phyloP scores from a whole-genome alignment of 192 early-diverging fungal genomes.

The Gaertneriomyces semiglobifer region DNA sequence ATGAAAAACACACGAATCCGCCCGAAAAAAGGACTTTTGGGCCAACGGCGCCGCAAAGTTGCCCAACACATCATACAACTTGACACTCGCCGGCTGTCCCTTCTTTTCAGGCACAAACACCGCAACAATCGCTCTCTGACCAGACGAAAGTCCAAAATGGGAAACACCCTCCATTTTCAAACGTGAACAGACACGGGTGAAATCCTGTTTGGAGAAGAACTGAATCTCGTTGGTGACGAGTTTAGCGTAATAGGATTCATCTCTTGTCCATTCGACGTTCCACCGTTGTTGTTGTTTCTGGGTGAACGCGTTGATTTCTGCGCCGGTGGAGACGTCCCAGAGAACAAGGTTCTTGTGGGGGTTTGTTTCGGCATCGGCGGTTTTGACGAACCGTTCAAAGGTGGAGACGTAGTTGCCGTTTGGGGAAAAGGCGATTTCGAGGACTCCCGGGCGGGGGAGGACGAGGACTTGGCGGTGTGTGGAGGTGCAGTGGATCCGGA shows the following conservation, averaged over 20 bases:
- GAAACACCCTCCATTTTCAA: constrained; percentile 80
- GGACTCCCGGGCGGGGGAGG: constrained; percentile 61
- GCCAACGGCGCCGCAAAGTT: constrained; percentile 68
- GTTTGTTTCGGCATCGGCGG: constrained; percentile 54
- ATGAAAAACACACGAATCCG: constrained; percentile 85
- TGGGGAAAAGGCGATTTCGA: constrained; percentile 91
- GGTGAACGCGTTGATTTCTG: constrained; percentile 66
- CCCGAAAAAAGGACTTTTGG: constrained; percentile 93
- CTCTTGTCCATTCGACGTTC: constrained; percentile 91
- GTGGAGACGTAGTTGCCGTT: constrained; percentile 84
- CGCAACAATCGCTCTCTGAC: constrained; percentile 73
- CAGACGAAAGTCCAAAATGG: constrained; percentile 86
- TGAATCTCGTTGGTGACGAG: constrained; percentile 85
- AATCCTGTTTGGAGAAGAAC: constrained; percentile 70
- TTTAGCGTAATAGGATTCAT: constrained; percentile 82
- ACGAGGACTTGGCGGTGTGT: constrained; percentile 55
- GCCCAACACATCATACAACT: constrained; percentile 73
- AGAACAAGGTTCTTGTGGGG: constrained; percentile 76
- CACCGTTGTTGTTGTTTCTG: constrained; percentile 76
- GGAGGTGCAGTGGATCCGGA: constrained; percentile 69
- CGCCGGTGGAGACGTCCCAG: constrained; percentile 72
- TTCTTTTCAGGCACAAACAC: constrained; percentile 85
- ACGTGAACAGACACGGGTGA: constrained; percentile 45
- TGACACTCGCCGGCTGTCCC: constrained; percentile 74
- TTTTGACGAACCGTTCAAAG: constrained; percentile 80